Conservation (phyloP, 2,329 filamentous ascomycete genomes). For the Alternaria ethzedia region DNA sequence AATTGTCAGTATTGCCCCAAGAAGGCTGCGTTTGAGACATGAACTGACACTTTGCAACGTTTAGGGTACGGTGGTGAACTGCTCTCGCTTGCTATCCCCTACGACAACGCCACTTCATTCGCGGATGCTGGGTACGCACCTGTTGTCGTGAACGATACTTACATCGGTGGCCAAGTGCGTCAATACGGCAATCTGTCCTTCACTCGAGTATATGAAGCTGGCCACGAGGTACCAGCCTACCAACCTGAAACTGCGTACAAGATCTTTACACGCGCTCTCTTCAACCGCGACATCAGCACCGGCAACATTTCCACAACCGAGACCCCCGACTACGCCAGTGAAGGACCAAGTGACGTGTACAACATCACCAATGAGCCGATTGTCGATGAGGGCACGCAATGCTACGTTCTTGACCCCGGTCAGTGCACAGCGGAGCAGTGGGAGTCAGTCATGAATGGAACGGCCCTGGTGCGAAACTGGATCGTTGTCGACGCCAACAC, state of each 20-base stretch:
- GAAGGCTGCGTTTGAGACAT: neutral
- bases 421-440: conserved; percentile 42
- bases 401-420: conserved; percentile 39
- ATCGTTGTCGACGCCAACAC: conserved; percentile 45
- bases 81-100: conserved; percentile 64
- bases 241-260: conserved; percentile 58
- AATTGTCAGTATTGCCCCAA: conserved; percentile 52
- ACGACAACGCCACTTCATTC: conserved; percentile 63
- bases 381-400: conserved; percentile 45
- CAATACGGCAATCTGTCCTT: conserved; percentile 74
- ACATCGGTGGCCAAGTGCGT: conserved; percentile 74
- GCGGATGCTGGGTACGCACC: conserved; percentile 72
- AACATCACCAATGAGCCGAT: conserved; percentile 56
- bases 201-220: conserved; percentile 59
- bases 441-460: conserved; percentile 40
- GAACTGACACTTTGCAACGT: neutral
- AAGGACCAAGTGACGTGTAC: conserved; percentile 49
- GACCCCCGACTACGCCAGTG: conserved; percentile 48
- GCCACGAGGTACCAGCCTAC: conserved; percentile 59
- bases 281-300: conserved; percentile 61
- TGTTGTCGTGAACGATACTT: conserved; percentile 70
- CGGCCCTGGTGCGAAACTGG: conserved; percentile 41
- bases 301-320: conserved; percentile 53
- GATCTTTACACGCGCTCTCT: conserved; percentile 60
- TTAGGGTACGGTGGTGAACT: conserved; percentile 73